Conservation (phyloP, 2,329 filamentous ascomycete genomes). For the Pseudogymnoascus destructans region DNA sequence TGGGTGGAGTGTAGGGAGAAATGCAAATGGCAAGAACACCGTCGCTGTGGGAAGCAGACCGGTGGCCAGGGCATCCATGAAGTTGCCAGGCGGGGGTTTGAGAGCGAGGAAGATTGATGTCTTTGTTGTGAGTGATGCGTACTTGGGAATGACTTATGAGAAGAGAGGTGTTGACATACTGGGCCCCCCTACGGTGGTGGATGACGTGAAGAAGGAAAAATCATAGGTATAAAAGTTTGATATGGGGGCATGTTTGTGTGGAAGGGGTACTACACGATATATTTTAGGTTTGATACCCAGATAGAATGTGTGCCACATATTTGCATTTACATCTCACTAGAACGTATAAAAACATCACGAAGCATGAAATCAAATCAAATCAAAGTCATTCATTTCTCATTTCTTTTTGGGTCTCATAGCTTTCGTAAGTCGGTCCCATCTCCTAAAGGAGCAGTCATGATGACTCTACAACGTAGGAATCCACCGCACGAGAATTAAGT, state of each 20-base stretch:
- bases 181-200: conserved; percentile 15
- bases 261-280: background rate
- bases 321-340: background rate
- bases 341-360: background rate
- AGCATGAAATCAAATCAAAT: background rate
- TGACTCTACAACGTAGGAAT: background rate
- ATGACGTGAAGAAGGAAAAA: conserved; percentile 14
- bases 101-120: conserved; percentile 56
- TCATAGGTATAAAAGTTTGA: background rate
- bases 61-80: conserved; percentile 43
- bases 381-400: background rate
- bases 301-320: background rate
- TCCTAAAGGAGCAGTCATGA: background rate
- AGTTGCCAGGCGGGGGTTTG: conserved; percentile 38
- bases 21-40: conserved; percentile 18
- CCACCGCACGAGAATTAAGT: background rate
- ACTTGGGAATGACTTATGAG: conserved; percentile 54
- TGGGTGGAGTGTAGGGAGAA: conserved; percentile 45
- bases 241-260: background rate
- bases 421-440: background rate
- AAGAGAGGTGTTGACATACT: conserved; percentile 23
- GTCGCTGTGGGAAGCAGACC: conserved; percentile 34
- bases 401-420: background rate
- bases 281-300: background rate
- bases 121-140: conserved; percentile 72